Percentiles rank a stretch among this genome's conserved stretches.
Conservation (phyloP, 331 rosid species). For the Rhamnella rubrinervis region DNA sequence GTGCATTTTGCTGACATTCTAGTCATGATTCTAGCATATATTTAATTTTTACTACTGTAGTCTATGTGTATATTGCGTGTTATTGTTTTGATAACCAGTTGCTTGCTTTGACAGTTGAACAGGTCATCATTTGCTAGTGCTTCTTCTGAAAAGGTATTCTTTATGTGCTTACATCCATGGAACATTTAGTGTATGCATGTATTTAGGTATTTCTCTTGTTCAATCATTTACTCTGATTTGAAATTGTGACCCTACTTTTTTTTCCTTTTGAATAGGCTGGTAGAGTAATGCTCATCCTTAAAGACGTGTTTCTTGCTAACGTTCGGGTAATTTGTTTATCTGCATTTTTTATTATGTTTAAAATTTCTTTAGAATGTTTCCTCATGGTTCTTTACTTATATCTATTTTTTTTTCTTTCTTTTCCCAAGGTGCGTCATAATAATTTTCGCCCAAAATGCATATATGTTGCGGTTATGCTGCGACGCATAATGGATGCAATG, state of each 20-base stretch:
- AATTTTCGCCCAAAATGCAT: slow-evolving; percentile 81
- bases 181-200: neutral
- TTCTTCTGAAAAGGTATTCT: slow-evolving; percentile 53
- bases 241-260: slow-evolving; percentile 14
- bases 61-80: neutral
- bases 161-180: neutral
- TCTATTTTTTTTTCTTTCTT: neutral
- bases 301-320: slow-evolving; percentile 75
- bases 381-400: neutral
- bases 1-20: too few relatives aligned
- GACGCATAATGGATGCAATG: slow-evolving; percentile 89
- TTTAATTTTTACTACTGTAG: neutral
- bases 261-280: slow-evolving; percentile 45
- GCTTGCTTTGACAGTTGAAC: slow-evolving; percentile 49
- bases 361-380: slow-evolving; percentile 1
- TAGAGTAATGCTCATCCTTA: slow-evolving; percentile 52
- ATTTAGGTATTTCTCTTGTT: neutral
- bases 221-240: slow-evolving; percentile 2
- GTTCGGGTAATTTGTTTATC: slow-evolving; percentile 54
- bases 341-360: slow-evolving; percentile 5
- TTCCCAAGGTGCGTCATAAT: slow-evolving; percentile 50
- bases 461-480: slow-evolving; percentile 85
- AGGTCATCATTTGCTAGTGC: slow-evolving; percentile 31
- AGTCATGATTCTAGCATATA: neutral
- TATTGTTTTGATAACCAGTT: neutral